Percentiles rank a stretch among this genome's conserved stretches.
phyloP scores from a whole-genome alignment of 306 rosid genomes.

The Quercus aquifolioides region DNA sequence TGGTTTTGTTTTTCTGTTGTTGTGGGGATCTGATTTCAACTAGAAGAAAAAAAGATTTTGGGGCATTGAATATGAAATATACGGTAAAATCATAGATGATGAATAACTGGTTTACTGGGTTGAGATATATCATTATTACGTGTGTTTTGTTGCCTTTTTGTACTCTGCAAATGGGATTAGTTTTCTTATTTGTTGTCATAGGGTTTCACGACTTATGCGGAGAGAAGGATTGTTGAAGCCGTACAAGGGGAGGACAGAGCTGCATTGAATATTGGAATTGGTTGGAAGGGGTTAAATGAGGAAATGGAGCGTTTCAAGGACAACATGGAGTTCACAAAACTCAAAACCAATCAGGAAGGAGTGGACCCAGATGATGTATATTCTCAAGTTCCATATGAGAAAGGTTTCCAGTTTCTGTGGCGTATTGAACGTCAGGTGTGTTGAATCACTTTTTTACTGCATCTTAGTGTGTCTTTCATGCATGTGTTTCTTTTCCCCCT shows the following conservation, averaged over 20 bases:
- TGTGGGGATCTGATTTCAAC: not conserved
- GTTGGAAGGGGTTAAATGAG: slow-evolving; percentile 79
- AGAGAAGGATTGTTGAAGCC: slow-evolving; percentile 90
- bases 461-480: not conserved
- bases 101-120: not conserved
- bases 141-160: not conserved
- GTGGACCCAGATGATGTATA: slow-evolving; percentile 84
- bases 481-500: not conserved
- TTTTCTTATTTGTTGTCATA: slow-evolving; percentile 24
- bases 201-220: slow-evolving; percentile 95
- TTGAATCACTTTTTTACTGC: not conserved
- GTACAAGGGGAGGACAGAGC: slow-evolving; percentile 90
- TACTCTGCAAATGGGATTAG: slow-evolving; percentile 4
- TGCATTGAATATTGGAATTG: slow-evolving; percentile 69
- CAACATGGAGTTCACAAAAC: slow-evolving; percentile 85
- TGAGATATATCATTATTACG: not conserved
- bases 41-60: not conserved
- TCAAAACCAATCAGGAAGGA: slow-evolving; percentile 79
- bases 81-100: not conserved
- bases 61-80: not conserved
- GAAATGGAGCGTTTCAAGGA: slow-evolving; percentile 85
- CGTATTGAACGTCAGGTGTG: slow-evolving; percentile 89
- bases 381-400: slow-evolving; percentile 85
- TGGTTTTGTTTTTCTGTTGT: not conserved
- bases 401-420: slow-evolving; percentile 94